Evolutionary conservation across 1,284 basidiomycete genomes (phyloP), one percentile per base, ranked within the genome.

Genomic region (Vanrija sp.): DNA sequence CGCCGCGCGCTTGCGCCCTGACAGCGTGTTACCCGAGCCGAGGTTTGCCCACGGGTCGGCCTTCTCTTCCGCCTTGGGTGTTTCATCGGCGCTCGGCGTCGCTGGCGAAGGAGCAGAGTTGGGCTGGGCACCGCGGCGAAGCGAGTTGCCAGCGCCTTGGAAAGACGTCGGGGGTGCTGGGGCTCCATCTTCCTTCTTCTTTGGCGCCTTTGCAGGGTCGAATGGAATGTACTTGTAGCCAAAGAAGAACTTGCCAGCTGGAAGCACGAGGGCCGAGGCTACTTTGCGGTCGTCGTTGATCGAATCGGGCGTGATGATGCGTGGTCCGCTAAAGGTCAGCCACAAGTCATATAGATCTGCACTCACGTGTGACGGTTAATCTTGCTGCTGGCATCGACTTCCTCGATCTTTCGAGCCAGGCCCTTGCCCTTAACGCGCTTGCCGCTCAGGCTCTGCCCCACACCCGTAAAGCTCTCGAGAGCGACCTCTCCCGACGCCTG

Each of bases 401-500:
- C 82, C 67, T 95, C 89, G 12, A 84, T 84, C 66, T 86, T 86
- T 61, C 89, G 85, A 60, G 86, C 85, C 62, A 94, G 83, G 2
- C 93, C 93, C 68, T 89, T 93, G 27, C 93, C 93, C 75, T 91
- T 96, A 45, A 93, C 92, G 76, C 85, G 88, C 62, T 90, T 82
- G 14, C 93, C 93, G 43, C 79, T 82, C 8, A 98, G 76, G 6
- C 91, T 93, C 75, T 94, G 88, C 16, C 93, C 93, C 60, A 85
- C 86, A 15, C 93, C 93, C 64, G 89, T 94, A 79, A 98, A 98
- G 57, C 86, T 90, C 73, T 97, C 93, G 83, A 89, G 89, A 31
- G 85, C 63, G 16, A 51, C 56, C 6, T 70, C 72, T 3, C 72
- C 72, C 18, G 71, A 61, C 3, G 62, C 77, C 20, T 72, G 76